These are phyloP conservation scores for Fusarium coicis DNA, from an alignment of 2,329 filamentous ascomycete genomes.

Conservation along the genomic window DNA sequence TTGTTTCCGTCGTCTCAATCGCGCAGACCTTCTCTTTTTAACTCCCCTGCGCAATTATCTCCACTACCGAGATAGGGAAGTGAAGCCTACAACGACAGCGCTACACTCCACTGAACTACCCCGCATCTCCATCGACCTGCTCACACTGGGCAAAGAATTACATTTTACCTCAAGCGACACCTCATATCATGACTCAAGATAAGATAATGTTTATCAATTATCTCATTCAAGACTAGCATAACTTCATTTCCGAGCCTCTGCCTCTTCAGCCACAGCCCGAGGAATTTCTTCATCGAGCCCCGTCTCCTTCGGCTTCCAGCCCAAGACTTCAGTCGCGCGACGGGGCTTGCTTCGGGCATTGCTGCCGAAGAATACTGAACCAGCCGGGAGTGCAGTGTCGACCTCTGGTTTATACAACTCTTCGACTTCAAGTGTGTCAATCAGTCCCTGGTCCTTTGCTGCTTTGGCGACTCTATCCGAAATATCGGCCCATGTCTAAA, in stretches of 20 bases:
- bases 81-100: conserved; percentile 9
- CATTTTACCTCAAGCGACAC: neutral
- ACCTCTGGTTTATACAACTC: conserved; percentile 54
- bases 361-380: conserved; percentile 63
- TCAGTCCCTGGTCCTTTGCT: conserved; percentile 43
- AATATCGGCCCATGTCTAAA: conserved; percentile 46
- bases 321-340: conserved; percentile 63
- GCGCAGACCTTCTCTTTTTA: conserved; percentile 39
- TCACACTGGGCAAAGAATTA: neutral
- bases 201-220: neutral
- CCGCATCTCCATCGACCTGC: conserved; percentile 12
- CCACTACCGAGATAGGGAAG: conserved; percentile 18
- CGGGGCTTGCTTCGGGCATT: conserved; percentile 65
- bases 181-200: neutral
- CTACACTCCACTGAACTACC: neutral
- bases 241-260: neutral
- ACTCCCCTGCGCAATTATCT: neutral
- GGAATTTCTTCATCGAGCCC: conserved; percentile 58
- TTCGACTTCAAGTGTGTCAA: conserved; percentile 41
- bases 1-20: conserved; percentile 9
- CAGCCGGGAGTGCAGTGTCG: conserved; percentile 55
- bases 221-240: neutral
- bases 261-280: conserved; percentile 43
- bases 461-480: conserved; percentile 43
- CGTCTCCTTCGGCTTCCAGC: conserved; percentile 63